Conservation (phyloP, 208 protist genomes). For the Acanthamoeba sp. region DNA sequence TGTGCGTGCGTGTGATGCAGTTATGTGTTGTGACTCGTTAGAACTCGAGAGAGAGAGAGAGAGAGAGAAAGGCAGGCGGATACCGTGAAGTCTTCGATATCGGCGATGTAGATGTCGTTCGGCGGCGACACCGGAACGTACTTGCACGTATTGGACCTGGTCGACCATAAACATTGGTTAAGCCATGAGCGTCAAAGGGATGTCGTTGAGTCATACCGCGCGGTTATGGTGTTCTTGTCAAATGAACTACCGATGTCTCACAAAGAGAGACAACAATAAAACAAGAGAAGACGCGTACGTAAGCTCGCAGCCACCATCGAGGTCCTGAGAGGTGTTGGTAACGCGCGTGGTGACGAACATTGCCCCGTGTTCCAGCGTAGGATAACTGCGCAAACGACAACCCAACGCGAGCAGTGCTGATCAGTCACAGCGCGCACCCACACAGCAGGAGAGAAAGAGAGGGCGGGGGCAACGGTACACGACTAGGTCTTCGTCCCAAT, state of each 20-base stretch:
- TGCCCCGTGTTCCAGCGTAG: conserved; percentile 15
- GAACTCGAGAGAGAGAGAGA: no score
- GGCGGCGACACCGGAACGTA: conserved; percentile 7
- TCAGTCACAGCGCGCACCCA: not conserved
- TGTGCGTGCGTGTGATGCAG: not conserved
- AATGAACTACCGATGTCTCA: no score
- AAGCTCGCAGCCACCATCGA: conserved; percentile 21
- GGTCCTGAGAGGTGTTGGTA: conserved; percentile 40
- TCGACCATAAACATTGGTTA: not conserved
- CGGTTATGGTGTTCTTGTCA: no score
- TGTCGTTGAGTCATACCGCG: no score
- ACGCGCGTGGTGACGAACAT: conserved; percentile 72
- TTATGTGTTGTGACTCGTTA: not conserved
- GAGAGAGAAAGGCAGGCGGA: not conserved
- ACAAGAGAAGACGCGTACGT: not conserved
- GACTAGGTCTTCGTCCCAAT: conserved; percentile 72
- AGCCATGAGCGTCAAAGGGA: no score
- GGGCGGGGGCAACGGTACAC: not conserved
- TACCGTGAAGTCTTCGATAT: conserved; percentile 76
- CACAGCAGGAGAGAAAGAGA: not conserved
- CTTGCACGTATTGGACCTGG: conserved; percentile 34
- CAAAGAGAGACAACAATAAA: not conserved
- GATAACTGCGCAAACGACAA: not conserved
- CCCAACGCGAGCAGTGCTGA: not conserved
- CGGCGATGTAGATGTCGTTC: conserved; percentile 44